Evolutionary conservation across 257 asterid genomes (phyloP).

Genomic region (Salvia hispanica): DNA sequence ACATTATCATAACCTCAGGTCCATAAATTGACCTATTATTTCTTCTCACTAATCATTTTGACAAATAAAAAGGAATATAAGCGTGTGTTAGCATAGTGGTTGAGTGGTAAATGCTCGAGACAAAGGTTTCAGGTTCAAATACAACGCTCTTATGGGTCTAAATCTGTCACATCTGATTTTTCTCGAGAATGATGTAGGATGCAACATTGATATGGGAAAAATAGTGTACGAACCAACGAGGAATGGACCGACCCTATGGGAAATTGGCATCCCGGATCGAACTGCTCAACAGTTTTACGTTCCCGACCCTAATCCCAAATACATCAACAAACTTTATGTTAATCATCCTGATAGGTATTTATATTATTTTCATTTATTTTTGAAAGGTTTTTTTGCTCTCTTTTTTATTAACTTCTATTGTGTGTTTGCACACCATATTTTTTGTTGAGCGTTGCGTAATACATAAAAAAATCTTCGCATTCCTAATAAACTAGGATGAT

Average conservation of each 20-base stretch:
- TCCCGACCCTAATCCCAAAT: slow-evolving; percentile 68
- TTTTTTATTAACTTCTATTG: background rate
- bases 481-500: background rate
- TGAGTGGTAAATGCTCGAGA: too few species aligned
- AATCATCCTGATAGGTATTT: slow-evolving; percentile 60
- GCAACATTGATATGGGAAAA: slow-evolving; percentile 45
- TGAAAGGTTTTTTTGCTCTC: too few species aligned
- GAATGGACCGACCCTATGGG: slow-evolving; percentile 83
- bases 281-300: slow-evolving; percentile 59
- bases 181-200: slow-evolving; percentile 34
- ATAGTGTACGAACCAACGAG: slow-evolving; percentile 63
- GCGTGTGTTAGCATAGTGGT: too few species aligned
- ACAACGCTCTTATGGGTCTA: too few species aligned
- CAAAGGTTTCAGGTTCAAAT: too few species aligned
- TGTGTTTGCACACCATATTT: too few species aligned
- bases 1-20: slow-evolving; percentile 57
- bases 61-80: too few species aligned
- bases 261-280: slow-evolving; percentile 80
- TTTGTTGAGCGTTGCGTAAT: too few species aligned
- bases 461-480: too few species aligned
- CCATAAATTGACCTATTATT: background rate
- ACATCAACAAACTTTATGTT: slow-evolving; percentile 58
- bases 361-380: background rate
- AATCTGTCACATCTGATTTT: too few species aligned
- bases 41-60: background rate